A percentile compares a stretch with the other conserved stretches of the same genome.
Evolutionary conservation across 805 yeast genomes (phyloP).

Genomic region (Wickerhamomyces mucosus): DNA sequence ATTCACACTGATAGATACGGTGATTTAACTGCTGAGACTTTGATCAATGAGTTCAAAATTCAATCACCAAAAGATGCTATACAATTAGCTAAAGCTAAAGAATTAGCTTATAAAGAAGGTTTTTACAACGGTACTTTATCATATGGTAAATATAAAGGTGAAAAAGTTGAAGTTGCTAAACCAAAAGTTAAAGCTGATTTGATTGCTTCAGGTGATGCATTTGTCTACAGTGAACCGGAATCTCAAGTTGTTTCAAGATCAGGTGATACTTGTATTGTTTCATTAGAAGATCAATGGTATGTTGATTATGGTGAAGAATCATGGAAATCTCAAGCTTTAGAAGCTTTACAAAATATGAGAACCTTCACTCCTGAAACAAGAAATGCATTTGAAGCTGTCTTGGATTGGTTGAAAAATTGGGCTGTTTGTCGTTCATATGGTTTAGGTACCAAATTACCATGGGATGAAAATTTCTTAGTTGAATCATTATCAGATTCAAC

Average conservation of each 20-base stretch:
- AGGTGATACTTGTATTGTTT: slow-evolving; percentile 93
- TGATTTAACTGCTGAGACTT: slow-evolving; percentile 72
- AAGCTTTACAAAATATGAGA: slow-evolving; percentile 68
- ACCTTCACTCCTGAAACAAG: slow-evolving; percentile 76
- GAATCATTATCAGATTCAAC: slow-evolving; percentile 96
- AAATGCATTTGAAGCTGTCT: slow-evolving; percentile 86
- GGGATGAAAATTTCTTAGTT: slow-evolving; percentile 91
- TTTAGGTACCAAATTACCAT: slow-evolving; percentile 88
- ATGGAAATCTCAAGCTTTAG: slow-evolving; percentile 79
- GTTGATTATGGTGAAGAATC: slow-evolving; percentile 66
- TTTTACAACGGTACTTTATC: slow-evolving; percentile 82
- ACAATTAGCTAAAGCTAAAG: slow-evolving; percentile 87
- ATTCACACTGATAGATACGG: slow-evolving; percentile 82
- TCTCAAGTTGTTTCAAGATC: slow-evolving; percentile 83
- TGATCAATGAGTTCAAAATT: slow-evolving; percentile 82
- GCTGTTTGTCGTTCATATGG: slow-evolving; percentile 96
- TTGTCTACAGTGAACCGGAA: slow-evolving; percentile 93
- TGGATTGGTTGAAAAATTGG: slow-evolving; percentile 97
- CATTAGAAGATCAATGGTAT: slow-evolving; percentile 98
- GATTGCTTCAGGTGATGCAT: slow-evolving; percentile 69
- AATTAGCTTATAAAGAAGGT: slow-evolving; percentile 92
- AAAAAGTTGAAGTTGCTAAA: slow-evolving; percentile 86
- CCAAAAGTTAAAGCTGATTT: slow-evolving; percentile 77
- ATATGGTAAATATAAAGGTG: slow-evolving; percentile 77
- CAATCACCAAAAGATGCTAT: slow-evolving; percentile 89